A percentile compares a stretch with the other conserved stretches of the same genome.
Evolutionary conservation across 2,329 filamentous ascomycete species (phyloP).

Genomic region (Alternaria burnsii): DNA sequence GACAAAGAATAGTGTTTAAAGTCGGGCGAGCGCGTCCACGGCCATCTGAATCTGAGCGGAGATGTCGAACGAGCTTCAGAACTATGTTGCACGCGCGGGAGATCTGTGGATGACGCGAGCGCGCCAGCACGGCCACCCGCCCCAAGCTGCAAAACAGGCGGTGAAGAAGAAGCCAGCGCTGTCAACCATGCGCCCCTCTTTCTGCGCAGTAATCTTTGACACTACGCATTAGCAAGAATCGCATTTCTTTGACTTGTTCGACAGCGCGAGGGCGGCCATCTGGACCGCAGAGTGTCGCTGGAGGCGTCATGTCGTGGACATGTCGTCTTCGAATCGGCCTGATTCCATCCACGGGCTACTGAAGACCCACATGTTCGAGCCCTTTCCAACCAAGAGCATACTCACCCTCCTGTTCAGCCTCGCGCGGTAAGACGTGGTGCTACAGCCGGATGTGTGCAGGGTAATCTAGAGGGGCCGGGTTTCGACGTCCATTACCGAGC

Average conservation of each 20-base stretch:
- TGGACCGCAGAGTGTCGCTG: constrained; percentile 2
- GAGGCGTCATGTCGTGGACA: constrained; percentile 14
- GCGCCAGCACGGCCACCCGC: constrained; percentile 37
- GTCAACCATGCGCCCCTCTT: constrained; percentile 29
- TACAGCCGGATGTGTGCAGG: constrained; percentile 21
- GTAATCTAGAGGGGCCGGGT: constrained; percentile 22
- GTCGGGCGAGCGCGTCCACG: constrained; percentile 3
- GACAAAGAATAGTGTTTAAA: constrained; percentile 5
- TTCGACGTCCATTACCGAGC: constrained; percentile 8
- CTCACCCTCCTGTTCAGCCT: constrained; percentile 37
- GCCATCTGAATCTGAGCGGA: constrained; percentile 5
- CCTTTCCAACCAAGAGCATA: constrained; percentile 32
- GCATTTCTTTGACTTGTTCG: background rate
- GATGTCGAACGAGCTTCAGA: constrained; percentile 17
- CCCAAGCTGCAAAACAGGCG: constrained; percentile 34
- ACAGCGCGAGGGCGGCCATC: background rate
- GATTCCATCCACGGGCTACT: constrained; percentile 35
- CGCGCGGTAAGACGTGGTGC: constrained; percentile 29
- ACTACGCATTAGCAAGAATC: constrained; percentile 12
- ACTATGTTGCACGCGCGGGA: constrained; percentile 31
- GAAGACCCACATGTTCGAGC: constrained; percentile 27
- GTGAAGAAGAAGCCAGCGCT: constrained; percentile 38
- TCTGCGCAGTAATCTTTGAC: constrained; percentile 18
- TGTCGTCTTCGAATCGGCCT: constrained; percentile 40
- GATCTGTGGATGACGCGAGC: constrained; percentile 32